A percentile compares a stretch with the other conserved stretches of the same genome.
Conservation (phyloP, 306 rosid species). For the Lathyrus sativus region DNA sequence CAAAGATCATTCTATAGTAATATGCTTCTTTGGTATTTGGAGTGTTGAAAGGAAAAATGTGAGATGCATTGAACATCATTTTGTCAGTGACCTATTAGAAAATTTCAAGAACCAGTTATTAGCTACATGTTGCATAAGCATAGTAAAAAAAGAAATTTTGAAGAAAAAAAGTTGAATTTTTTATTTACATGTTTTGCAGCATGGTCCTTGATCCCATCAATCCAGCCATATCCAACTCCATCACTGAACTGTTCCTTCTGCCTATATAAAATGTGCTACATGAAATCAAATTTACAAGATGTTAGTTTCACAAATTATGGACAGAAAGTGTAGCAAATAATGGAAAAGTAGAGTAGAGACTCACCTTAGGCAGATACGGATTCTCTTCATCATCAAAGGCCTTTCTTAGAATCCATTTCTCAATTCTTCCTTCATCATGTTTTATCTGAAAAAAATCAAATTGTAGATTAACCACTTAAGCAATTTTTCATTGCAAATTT, state of each 20-base stretch:
- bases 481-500: no score
- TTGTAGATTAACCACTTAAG: not conserved
- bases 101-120: conserved; percentile 18
- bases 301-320: conserved; percentile 27
- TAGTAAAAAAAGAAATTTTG: not conserved
- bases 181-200: conserved; percentile 74
- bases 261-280: conserved; percentile 88
- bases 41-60: conserved; percentile 83
- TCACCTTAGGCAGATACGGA: conserved; percentile 94
- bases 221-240: conserved; percentile 98
- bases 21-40: conserved; percentile 88
- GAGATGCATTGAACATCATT: conserved; percentile 83
- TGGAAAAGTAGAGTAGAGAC: not conserved
- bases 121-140: conserved; percentile 1
- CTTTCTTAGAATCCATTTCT: conserved; percentile 77
- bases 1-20: conserved; percentile 90
- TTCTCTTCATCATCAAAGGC: conserved; percentile 90
- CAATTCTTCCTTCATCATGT: conserved; percentile 76
- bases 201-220: conserved; percentile 88
- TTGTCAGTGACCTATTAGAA: conserved; percentile 67
- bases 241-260: conserved; percentile 98
- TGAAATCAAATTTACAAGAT: conserved; percentile 25
- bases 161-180: not conserved
- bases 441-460: conserved; percentile 59
- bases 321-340: not conserved